These are phyloP conservation scores for Wickerhamiella sergipiensis DNA, from an alignment of 805 yeast species.

Conservation along the genomic window DNA sequence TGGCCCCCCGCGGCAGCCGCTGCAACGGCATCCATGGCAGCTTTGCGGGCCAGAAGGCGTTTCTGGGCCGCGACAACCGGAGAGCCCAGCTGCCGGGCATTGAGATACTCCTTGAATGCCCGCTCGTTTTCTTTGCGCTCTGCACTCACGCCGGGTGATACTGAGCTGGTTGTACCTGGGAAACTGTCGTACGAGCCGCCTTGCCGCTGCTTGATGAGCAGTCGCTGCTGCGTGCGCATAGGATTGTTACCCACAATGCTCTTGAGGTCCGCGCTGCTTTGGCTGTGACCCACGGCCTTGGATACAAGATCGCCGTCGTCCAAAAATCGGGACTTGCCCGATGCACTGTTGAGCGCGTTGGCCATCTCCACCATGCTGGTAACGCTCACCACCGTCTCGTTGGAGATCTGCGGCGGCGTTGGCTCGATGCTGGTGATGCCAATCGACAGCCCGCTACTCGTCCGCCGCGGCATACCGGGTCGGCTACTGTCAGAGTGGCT, in stretches of 20 bases:
- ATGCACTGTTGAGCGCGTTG: constrained; percentile 12
- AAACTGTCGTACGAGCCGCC: not conserved
- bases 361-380: constrained; percentile 19
- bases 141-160: not conserved
- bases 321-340: constrained; percentile 13
- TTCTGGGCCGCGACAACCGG: not conserved
- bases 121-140: constrained; percentile 4
- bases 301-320: constrained; percentile 16
- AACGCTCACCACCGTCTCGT: constrained; percentile 18
- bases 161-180: not conserved
- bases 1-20: too few species aligned
- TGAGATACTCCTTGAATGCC: constrained; percentile 5
- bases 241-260: constrained; percentile 6
- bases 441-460: constrained; percentile 8
- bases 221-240: constrained; percentile 4
- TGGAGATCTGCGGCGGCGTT: constrained; percentile 17
- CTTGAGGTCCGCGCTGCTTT: constrained; percentile 5
- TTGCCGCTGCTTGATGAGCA: constrained; percentile 5
- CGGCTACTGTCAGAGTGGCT: not conserved
- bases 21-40: not conserved
- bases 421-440: constrained; percentile 17
- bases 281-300: constrained; percentile 11
- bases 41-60: not conserved
- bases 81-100: not conserved
- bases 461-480: not conserved